Percentiles rank a stretch among this genome's conserved stretches.
Conservation (phyloP, 2,329 filamentous ascomycete species). For the Pseudonectria foliicola region DNA sequence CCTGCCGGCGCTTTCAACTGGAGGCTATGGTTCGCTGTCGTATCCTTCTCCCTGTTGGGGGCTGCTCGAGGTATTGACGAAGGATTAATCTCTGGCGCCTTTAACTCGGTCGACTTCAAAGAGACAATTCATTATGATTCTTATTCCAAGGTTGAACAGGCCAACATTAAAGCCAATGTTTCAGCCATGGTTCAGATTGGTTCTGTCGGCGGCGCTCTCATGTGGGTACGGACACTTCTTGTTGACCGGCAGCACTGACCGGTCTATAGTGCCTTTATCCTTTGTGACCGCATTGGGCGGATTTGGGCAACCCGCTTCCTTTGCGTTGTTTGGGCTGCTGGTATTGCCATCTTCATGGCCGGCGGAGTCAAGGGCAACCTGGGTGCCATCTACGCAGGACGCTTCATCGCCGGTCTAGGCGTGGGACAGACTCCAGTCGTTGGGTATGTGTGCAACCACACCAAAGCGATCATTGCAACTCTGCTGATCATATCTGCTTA, state of each 20-base stretch:
- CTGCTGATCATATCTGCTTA: background rate
- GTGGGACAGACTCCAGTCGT: conserved; percentile 62
- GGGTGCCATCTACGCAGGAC: conserved; percentile 54
- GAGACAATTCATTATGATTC: conserved; percentile 48
- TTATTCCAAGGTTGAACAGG: conserved; percentile 45
- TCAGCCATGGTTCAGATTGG: conserved; percentile 78
- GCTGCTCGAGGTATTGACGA: conserved; percentile 75
- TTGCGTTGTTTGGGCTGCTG: conserved; percentile 49
- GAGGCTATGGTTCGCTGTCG: conserved; percentile 69
- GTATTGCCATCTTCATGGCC: conserved; percentile 53
- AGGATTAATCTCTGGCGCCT: conserved; percentile 67
- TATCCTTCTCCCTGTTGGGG: conserved; percentile 68
- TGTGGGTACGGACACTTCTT: conserved; percentile 24
- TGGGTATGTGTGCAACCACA: conserved; percentile 28
- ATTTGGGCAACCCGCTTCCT: conserved; percentile 55
- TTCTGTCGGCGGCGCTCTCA: conserved; percentile 62
- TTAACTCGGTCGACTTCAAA: conserved; percentile 60
- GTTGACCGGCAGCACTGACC: conserved; percentile 1
- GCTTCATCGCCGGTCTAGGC: conserved; percentile 59
- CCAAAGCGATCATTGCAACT: no score
- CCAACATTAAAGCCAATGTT: conserved; percentile 69
- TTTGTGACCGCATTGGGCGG: conserved; percentile 55
- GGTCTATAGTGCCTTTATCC: conserved; percentile 42
- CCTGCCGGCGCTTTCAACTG: conserved; percentile 69
- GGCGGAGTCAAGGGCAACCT: conserved; percentile 43